A percentile compares a stretch with the other conserved stretches of the same genome.
Conservation (phyloP, 75 land plant genomes). For the Adiantum capillusveneris region DNA sequence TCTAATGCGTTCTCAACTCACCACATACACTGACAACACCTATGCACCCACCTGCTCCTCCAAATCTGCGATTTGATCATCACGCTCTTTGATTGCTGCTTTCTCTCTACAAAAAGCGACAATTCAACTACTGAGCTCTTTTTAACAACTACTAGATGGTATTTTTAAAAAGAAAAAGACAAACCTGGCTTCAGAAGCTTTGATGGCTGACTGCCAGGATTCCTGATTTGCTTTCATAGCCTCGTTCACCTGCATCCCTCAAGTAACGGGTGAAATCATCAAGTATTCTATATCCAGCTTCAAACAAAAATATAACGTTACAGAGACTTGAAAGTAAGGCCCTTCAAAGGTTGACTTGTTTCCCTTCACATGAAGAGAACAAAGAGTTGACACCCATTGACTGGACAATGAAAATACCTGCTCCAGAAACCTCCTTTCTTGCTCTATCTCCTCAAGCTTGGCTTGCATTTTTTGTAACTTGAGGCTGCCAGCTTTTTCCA, state of each 20-base stretch:
- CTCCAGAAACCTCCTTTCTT: conserved; percentile 62
- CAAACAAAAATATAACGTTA: too few relatives aligned
- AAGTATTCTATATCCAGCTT: too few relatives aligned
- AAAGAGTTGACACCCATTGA: too few relatives aligned
- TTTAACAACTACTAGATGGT: too few relatives aligned
- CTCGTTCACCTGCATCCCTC: conserved; percentile 58
- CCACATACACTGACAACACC: too few relatives aligned
- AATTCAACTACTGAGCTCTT: too few relatives aligned
- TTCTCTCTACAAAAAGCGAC: conserved; percentile 34
- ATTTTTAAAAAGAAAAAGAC: neutral
- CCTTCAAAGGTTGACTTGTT: neutral
- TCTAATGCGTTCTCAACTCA: too few relatives aligned
- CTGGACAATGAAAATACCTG: conserved; percentile 38
- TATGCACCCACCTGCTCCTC: conserved; percentile 89
- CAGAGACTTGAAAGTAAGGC: too few relatives aligned
- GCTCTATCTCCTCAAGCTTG: conserved; percentile 46
- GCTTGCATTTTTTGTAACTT: conserved; percentile 67
- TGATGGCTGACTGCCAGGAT: conserved; percentile 37
- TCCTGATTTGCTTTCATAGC: conserved; percentile 71
- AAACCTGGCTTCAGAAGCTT: neutral
- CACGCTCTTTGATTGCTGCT: conserved; percentile 29
- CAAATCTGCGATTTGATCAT: conserved; percentile 55
- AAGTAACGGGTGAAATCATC: conserved; percentile 1
- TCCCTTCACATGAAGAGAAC: neutral
- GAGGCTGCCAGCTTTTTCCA: conserved; percentile 45